phyloP scores from a whole-genome alignment of 768 basidiomycete species.

The Boletus pseudo-olivaceus region DNA sequence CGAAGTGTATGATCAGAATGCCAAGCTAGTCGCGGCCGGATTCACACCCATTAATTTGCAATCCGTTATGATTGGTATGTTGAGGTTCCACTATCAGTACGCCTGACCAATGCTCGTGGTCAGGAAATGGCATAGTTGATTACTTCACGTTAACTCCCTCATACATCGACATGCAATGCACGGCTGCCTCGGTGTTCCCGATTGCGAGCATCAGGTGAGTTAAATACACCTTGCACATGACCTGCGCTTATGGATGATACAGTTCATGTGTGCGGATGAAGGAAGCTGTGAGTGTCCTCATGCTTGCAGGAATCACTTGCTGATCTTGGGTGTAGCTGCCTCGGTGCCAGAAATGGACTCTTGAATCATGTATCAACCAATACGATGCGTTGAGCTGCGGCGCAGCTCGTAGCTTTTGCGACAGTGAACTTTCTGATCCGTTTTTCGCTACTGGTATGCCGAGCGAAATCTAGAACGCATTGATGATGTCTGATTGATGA shows the following conservation, averaged over 20 bases:
- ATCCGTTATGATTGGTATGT: conserved; percentile 47
- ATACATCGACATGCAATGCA: conserved; percentile 56
- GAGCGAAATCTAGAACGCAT: neutral
- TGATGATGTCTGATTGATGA: neutral
- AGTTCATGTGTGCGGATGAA: conserved; percentile 43
- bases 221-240: neutral
- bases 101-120: neutral
- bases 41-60: conserved; percentile 47
- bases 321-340: conserved; percentile 48
- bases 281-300: conserved; percentile 29
- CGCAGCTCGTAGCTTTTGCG: conserved; percentile 67
- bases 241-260: neutral
- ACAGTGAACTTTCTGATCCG: conserved; percentile 35
- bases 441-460: conserved; percentile 33
- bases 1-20: conserved; percentile 48
- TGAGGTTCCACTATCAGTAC: neutral
- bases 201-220: conserved; percentile 36
- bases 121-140: conserved; percentile 47
- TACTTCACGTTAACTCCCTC: conserved; percentile 36
- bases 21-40: conserved; percentile 39
- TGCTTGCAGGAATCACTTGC: neutral
- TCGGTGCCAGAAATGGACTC: conserved; percentile 59
- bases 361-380: conserved; percentile 57
- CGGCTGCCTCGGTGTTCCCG: conserved; percentile 45
- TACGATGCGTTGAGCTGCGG: conserved; percentile 68